phyloP scores from a whole-genome alignment of 73 alveolate genomes.

The Symbiodinium natans region DNA sequence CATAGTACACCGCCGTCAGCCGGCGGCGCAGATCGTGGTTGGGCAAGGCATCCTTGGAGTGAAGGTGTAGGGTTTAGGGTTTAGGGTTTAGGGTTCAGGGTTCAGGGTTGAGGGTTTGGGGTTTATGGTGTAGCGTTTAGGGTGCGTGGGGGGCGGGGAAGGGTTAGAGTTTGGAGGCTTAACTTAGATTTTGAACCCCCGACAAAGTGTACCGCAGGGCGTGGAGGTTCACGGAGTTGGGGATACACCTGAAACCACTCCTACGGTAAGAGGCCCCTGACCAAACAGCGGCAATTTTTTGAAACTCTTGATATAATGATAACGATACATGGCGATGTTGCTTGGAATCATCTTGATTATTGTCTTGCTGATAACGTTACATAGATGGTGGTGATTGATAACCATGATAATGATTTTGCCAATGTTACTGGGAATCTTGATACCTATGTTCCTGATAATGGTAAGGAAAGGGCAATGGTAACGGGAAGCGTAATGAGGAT shows the following conservation, averaged over 20 bases:
- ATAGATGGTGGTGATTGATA: too few species aligned
- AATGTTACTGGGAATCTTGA: not conserved
- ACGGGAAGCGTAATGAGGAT: not conserved
- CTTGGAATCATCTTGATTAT: not conserved
- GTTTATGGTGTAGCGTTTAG: not conserved
- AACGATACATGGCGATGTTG: too few species aligned
- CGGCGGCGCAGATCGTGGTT: slow-evolving; percentile 36
- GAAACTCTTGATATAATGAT: too few species aligned
- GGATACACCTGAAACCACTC: too few species aligned
- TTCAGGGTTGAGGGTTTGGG: not conserved
- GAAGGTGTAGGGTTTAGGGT: not conserved
- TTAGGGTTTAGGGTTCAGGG: not conserved
- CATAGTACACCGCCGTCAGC: slow-evolving; percentile 87
- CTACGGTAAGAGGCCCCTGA: too few species aligned
- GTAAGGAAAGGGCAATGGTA: not conserved
- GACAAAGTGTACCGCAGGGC: too few species aligned
- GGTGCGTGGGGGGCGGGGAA: too few species aligned
- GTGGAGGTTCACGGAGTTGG: too few species aligned
- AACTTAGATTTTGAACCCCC: too few species aligned
- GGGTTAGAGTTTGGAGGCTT: too few species aligned
- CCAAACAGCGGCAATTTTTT: too few species aligned
- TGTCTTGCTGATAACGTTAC: not conserved
- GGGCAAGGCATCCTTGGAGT: not conserved
- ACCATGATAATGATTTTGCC: not conserved
- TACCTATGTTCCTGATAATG: not conserved